A percentile compares a stretch with the other conserved stretches of the same genome.
Conservation (phyloP, 2,329 filamentous ascomycete genomes). For the Ophiocordyceps sinensis region DNA sequence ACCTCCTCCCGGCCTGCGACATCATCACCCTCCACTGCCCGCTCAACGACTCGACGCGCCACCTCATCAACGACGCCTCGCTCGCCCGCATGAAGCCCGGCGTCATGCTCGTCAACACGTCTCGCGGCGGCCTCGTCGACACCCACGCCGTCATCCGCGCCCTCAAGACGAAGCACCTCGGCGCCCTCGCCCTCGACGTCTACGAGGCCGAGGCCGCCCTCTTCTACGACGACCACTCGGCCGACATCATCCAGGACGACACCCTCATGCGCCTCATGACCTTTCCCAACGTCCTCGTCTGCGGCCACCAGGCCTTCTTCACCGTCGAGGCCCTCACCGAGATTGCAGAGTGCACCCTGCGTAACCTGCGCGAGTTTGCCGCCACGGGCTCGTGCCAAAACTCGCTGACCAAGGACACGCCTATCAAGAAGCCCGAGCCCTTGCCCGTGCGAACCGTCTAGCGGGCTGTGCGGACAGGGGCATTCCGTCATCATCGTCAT, state of each 20-base stretch:
- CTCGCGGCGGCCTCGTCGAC: conserved; percentile 49
- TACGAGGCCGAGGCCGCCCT: conserved; percentile 51
- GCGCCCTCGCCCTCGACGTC: conserved; percentile 51
- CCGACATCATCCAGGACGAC: conserved; percentile 52
- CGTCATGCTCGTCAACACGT: conserved; percentile 53
- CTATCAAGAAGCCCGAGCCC: not conserved
- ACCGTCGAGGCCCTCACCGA: conserved; percentile 49
- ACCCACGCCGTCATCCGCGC: conserved; percentile 43
- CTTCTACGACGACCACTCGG: conserved; percentile 53
- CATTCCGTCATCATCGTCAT: too few relatives aligned
- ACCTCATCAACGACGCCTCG: conserved; percentile 42
- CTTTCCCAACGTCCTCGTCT: conserved; percentile 53
- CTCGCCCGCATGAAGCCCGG: conserved; percentile 42
- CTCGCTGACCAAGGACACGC: conserved; percentile 15
- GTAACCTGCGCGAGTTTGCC: conserved; percentile 36
- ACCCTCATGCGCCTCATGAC: conserved; percentile 51
- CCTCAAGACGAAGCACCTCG: conserved; percentile 44
- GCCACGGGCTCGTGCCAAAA: conserved; percentile 17
- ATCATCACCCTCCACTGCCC: conserved; percentile 54
- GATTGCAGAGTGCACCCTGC: conserved; percentile 45
- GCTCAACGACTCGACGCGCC: conserved; percentile 41
- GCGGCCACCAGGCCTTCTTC: conserved; percentile 57
- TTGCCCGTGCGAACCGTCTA: conserved; percentile 9
- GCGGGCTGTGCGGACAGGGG: not conserved
- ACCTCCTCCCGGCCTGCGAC: conserved; percentile 40